phyloP scores from a whole-genome alignment of 495 filamentous ascomycete species.

The Hypoxylon trugodes region DNA sequence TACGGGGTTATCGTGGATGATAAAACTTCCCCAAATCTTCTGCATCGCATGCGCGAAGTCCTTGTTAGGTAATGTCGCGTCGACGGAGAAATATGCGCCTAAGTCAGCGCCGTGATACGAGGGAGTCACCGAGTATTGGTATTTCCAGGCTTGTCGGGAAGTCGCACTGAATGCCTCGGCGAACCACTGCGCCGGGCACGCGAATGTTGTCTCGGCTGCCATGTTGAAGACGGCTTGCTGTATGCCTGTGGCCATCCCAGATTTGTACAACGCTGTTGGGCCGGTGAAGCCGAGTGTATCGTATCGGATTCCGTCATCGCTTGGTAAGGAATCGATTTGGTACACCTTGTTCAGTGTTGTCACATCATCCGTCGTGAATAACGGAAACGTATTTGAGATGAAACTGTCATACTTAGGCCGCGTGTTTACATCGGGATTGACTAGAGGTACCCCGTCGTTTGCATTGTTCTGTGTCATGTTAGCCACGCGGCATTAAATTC shows the following conservation, averaged over 20 bases:
- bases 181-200: slow-evolving; percentile 71
- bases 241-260: slow-evolving; percentile 36
- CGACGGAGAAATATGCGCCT: slow-evolving; percentile 56
- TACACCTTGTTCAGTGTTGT: slow-evolving; percentile 16
- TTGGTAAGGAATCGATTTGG: slow-evolving; percentile 23
- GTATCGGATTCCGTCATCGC: slow-evolving; percentile 12
- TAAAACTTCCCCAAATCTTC: slow-evolving; percentile 63
- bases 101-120: slow-evolving; percentile 67
- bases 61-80: slow-evolving; percentile 37
- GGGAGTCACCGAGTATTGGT: slow-evolving; percentile 68
- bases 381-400: slow-evolving; percentile 29
- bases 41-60: slow-evolving; percentile 48
- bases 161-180: slow-evolving; percentile 61
- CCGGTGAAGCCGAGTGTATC: slow-evolving; percentile 33
- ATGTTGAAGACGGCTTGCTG: slow-evolving; percentile 57
- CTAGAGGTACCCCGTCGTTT: slow-evolving; percentile 43
- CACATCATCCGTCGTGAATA: slow-evolving; percentile 37
- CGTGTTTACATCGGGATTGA: slow-evolving; percentile 30
- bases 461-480: slow-evolving; percentile 33
- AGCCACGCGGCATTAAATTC: not conserved
- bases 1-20: slow-evolving; percentile 58
- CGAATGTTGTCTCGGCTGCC: slow-evolving; percentile 68
- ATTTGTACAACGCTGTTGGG: slow-evolving; percentile 37
- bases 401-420: slow-evolving; percentile 26
- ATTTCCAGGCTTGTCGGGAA: slow-evolving; percentile 58